These are phyloP conservation scores for Fusarium coicis DNA, from an alignment of 2,329 filamentous ascomycete species.

Conservation along the genomic window DNA sequence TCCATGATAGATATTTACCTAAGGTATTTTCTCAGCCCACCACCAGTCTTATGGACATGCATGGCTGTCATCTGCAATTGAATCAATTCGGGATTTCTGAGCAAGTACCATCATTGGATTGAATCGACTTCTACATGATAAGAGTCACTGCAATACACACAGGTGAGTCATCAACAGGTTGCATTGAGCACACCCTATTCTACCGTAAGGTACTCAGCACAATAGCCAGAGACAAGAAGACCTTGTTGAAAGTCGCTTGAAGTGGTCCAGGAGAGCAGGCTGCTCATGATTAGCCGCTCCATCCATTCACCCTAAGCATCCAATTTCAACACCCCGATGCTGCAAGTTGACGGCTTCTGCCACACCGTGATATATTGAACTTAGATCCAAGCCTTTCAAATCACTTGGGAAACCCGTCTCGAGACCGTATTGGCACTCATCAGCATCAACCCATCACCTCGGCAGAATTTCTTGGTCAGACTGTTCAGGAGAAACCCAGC, in stretches of 20 bases:
- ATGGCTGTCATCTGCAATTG: conserved; percentile 1
- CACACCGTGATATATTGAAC: conserved; percentile 19
- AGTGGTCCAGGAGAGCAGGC: conserved; percentile 1
- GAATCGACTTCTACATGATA: conserved; percentile 5
- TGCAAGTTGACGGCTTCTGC: conserved; percentile 10
- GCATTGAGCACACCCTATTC: conserved; percentile 45
- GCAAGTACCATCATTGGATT: background rate
- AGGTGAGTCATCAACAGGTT: conserved; percentile 13
- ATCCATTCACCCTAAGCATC: conserved; percentile 21
- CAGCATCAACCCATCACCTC: background rate
- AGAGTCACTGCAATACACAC: background rate
- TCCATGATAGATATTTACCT: background rate
- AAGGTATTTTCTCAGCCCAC: background rate
- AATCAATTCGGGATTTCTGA: background rate
- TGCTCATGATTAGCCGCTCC: conserved; percentile 31
- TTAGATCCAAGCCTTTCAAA: background rate
- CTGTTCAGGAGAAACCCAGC: background rate
- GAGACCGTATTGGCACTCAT: conserved; percentile 1
- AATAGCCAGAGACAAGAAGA: conserved; percentile 14
- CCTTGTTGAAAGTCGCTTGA: background rate
- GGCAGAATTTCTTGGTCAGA: conserved; percentile 9
- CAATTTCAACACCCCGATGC: conserved; percentile 9
- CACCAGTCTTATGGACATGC: background rate
- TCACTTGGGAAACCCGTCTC: conserved; percentile 3
- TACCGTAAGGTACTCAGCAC: background rate